Base-by-base conservation (phyloP, 2,329 filamentous ascomycete genomes). In the Tolypocladium ophioglossoides region DNA sequence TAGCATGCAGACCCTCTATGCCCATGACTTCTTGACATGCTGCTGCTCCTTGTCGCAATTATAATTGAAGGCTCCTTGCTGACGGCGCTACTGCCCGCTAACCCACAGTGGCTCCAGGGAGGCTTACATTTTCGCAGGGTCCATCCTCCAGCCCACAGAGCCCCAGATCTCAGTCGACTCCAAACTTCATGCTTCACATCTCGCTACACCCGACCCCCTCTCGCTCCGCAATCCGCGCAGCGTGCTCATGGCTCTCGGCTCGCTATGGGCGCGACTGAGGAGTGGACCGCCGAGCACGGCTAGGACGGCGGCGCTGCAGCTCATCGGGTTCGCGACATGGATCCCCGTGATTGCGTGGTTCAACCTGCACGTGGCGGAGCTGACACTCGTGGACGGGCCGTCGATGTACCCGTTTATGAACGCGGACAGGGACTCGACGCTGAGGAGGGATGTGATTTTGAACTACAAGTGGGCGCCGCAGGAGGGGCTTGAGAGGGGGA, bases 381-480 rank as follows among this genome's bases (percentile, higher is more conserved):
- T 84, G 47, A 78, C 77, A 4, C 70, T 72, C 55, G 79, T 87
- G 56, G 74, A 74, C 38, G 84, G 84, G 2, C 68, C 75, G 22
- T 90, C 86, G 22, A 94, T 94, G 89, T 86, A 86, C 54, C 89
- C 89, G 1, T 86, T 84, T 57, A 73, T 92, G 53, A 91, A 91
- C 63, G 75, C 82, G 55, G 79, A 84, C 52, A 84, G 76, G 62
- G 75, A 85, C 64, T 75, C 77, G 62, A 82, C 74, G 55, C 72
- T 73, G 58, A 66, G 68, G 39, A 68, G 75, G 51, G 83, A 87
- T 58, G 56, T 80, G n/a, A 78, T 83, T 35, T 67, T 84, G 58
- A 80, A 78, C 54, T 77, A 73, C 63, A 86, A 84, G 64, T 77
- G 78, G 67, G 77, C 78, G 56, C 76, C 82, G 27, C 76, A 78